A percentile compares a stretch with the other conserved stretches of the same genome.
Conservation (phyloP, 176 grass and related monocot genomes). For the Thalia dealbata region DNA sequence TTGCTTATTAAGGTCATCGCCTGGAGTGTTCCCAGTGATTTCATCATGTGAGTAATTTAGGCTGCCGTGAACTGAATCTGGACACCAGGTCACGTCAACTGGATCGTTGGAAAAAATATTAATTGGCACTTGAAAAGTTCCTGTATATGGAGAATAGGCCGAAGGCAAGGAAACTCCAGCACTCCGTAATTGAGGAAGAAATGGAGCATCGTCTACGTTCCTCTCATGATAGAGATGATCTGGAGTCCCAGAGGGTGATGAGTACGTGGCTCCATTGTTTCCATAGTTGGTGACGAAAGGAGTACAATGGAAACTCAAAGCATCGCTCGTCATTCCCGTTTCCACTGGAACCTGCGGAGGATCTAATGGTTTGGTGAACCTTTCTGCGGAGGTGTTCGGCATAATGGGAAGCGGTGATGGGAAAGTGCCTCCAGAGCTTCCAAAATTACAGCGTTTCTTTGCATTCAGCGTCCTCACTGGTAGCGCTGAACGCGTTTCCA, state of each 20-base stretch:
- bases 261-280: not conserved
- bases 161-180: constrained; percentile 16
- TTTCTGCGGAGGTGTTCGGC: not conserved
- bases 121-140: constrained; percentile 16
- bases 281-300: constrained; percentile 1
- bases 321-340: not conserved
- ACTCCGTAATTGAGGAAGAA: constrained; percentile 19
- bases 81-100: constrained; percentile 29
- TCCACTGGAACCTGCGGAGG: not conserved
- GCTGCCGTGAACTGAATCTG: constrained; percentile 31
- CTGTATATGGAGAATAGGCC: constrained; percentile 7
- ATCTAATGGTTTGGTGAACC: not conserved
- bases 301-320: not conserved
- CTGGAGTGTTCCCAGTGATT: constrained; percentile 11
- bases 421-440: not conserved
- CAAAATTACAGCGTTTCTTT: not conserved
- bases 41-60: constrained; percentile 5
- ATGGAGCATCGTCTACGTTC: constrained; percentile 12
- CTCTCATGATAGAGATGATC: constrained; percentile 21
- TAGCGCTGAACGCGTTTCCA: not conserved
- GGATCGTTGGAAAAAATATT: constrained; percentile 17
- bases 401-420: constrained; percentile 7
- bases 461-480: not conserved
- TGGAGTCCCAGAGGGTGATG: constrained; percentile 21
- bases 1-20: constrained; percentile 49